Evolutionary conservation across 2,329 filamentous ascomycete genomes (phyloP), one percentile per base, ranked within the genome.

Genomic region (Phialophora verrucosa): DNA sequence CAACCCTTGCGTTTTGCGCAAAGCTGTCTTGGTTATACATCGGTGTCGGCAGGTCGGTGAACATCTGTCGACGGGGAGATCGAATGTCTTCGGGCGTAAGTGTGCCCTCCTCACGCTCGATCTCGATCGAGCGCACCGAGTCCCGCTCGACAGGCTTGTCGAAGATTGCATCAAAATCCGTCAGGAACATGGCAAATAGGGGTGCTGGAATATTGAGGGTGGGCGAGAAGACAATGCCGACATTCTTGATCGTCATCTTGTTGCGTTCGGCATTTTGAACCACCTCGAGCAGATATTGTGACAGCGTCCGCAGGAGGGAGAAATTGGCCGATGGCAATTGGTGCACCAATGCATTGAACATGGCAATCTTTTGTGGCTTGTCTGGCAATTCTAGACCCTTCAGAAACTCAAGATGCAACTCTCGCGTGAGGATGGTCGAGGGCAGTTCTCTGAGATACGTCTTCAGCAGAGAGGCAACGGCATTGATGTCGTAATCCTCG

Each of bases 241-340:
- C 92, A 75, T 99, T 99, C 71, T 94, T 89, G 61, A 97, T 91
- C 11, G 91, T 97, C 95, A 99, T 99, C 83, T 97, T 98, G 82
- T 99, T 99, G 69, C 90, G 83, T 73, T 91, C 89, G 6, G 92
- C 84, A 73, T 97, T 93, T 78, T 95, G 93, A 75, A 97, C 92
- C 73, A 99, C 94, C 74, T 91, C 90, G 75, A 97, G 92, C 73
- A 99, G 80, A 80, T 97, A 97, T 3, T 91, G 88, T 56, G 94
- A 91, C 63, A 99, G 82, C 69, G 96, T 93, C 73, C 90, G 89
- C 47, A 99, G 83, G 51, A 99, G 82, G 2, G 91, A 89, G 55
- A 89, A 87, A 70, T 99, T 99, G 42, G 90, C 87, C 67, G 85
- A 83, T 0, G 95, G 95, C 32, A 99, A 84, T 71, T 86, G 87